Evolutionary conservation across 176 grass and related monocot genomes (phyloP), one percentile per base, ranked within the genome.

Genomic region (Leersia perrieri): DNA sequence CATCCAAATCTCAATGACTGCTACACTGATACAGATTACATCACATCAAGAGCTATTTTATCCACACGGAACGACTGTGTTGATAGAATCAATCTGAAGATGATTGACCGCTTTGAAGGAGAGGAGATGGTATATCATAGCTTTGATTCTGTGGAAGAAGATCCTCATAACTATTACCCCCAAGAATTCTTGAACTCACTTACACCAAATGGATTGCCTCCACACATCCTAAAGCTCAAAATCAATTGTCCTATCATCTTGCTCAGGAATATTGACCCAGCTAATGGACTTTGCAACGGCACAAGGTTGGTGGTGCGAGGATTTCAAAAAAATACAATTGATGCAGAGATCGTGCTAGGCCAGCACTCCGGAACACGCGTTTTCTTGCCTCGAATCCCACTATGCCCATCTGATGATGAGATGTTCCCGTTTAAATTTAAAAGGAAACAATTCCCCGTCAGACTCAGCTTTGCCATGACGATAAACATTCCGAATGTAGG

Each of bases 31-130:
- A n/a, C n/a, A n/a, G n/a, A n/a, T n/a, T n/a, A n/a, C n/a, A n/a
- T n/a, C n/a, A n/a, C n/a, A n/a, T n/a, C n/a, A n/a, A n/a, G n/a
- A n/a, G n/a, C n/a, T n/a, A n/a, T n/a, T n/a, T n/a, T n/a, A n/a
- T n/a, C n/a, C n/a, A n/a, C n/a, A n/a, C n/a, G n/a, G n/a, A n/a
- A n/a, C 58, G 9, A 26, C n/a, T 26, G 7, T 25, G 45, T 78
- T 40, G 74, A 80, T 9, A 14, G 25, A 20, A 86, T 79, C 3
- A 63, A 69, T 35, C 11, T 51, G 12, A 80, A 66, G 16, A 80
- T 80, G 39, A 80, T 47, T 9, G n/a, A 10, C 32, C 18, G 28
- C 0, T 47, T 80, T 45, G 16, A 20, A 47, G 28, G 33, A n/a
- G 36, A 86, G 27, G n/a, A 69, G 36, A 25, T 47, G 12, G 29